phyloP scores from a whole-genome alignment of 1,284 basidiomycete genomes.

The Thecaphora thlaspeos region DNA sequence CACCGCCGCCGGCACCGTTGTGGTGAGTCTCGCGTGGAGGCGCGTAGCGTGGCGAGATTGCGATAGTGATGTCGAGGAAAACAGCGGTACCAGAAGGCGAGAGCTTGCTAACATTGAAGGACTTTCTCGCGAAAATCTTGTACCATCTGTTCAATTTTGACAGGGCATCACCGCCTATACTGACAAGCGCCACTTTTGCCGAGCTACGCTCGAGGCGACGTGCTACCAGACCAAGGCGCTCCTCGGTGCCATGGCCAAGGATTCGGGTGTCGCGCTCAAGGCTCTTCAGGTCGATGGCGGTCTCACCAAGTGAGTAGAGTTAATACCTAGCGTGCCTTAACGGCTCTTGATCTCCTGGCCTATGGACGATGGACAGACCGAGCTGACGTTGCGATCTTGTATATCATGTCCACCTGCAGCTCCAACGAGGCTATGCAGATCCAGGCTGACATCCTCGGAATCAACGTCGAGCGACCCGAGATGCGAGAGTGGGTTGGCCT shows the following conservation, averaged over 20 bases:
- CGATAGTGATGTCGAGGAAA: too few relatives aligned
- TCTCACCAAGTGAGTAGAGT: constrained; percentile 51
- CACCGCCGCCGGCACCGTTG: constrained; percentile 76
- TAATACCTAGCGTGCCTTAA: background rate
- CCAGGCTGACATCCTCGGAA: constrained; percentile 88
- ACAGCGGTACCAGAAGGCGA: too few relatives aligned
- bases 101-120: too few relatives aligned
- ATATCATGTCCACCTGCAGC: background rate
- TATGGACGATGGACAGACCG: too few relatives aligned
- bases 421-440: constrained; percentile 79
- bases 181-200: constrained; percentile 86
- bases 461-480: constrained; percentile 83
- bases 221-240: constrained; percentile 84
- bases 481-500: constrained; percentile 76
- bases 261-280: constrained; percentile 71
- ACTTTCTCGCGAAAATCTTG: background rate
- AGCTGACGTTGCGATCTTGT: too few relatives aligned
- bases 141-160: background rate
- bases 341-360: too few relatives aligned
- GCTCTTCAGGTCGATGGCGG: constrained; percentile 84
- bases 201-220: constrained; percentile 78
- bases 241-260: constrained; percentile 86
- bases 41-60: too few relatives aligned
- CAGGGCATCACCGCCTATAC: constrained; percentile 77
- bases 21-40: constrained; percentile 60